Evolutionary conservation across 2,329 filamentous ascomycete species (phyloP), one percentile per base, ranked within the genome.

Genomic region (Penicillium olsonii): DNA sequence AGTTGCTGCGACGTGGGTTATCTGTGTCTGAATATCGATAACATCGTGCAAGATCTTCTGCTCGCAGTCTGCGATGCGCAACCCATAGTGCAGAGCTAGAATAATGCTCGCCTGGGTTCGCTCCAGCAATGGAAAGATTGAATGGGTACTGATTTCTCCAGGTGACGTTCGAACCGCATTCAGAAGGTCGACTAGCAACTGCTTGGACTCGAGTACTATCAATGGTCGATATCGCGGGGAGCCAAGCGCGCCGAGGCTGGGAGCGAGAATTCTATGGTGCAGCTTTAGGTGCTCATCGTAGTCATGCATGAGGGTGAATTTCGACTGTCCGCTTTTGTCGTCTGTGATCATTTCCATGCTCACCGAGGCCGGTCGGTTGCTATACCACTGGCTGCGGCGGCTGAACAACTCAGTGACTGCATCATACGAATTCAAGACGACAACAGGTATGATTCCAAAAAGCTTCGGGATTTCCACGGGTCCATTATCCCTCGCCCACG

Each of bases 21-120:
- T 77, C 57, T 77, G 75, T 26, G 71, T 64, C 57, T 80, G 75
- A 7, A 75, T 67, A 34, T 76, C 69, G 26, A 69, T 69, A 34
- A 80, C 75, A 19, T 80, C 74, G 45, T 73, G 64, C 5, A 78
- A 69, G 18, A 77, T 68, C 17, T 76, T 56, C 1, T 75, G 75
- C 48, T 80, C 75, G 54, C 54, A 56, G 27, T 45, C 51, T 3
- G 60, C 44, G 40, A 81, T 78, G 8, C 78, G 75, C 47, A 78
- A 72, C 0, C 78, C 78, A 57, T 81, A 81, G 12, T 78, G 72
- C 9, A 80, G 72, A 4, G 73, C 77, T 51, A 80, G 76, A 3
- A 80, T 78, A 26, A 80, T 70, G 53, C 75, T 78, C 0, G 75
- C 74, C 5, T 78, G 79, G 53, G 78, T 79, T 1, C 77, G 69